phyloP scores from a whole-genome alignment of 2,329 filamentous ascomycete species.

The Paecilomyces fulvus region DNA sequence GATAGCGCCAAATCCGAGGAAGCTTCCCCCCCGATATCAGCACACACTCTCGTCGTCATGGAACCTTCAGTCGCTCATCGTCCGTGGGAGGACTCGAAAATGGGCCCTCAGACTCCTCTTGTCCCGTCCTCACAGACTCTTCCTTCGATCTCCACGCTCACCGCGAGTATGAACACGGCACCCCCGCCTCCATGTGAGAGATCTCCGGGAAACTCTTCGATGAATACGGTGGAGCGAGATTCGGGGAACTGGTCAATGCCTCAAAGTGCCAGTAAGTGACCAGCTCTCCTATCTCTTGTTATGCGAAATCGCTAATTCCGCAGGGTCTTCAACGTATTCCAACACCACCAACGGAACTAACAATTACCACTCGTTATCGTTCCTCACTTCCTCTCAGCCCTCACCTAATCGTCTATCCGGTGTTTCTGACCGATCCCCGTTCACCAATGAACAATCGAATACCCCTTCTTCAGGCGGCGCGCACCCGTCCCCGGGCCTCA shows the following conservation, averaged over 20 bases:
- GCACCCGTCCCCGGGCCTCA: conserved; percentile 31
- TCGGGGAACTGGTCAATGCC: conserved; percentile 54
- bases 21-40: background rate
- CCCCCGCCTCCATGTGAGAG: conserved; percentile 27
- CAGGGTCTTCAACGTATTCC: conserved; percentile 43
- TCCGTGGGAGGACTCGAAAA: conserved; percentile 34
- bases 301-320: conserved; percentile 13
- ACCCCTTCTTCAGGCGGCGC: conserved; percentile 29
- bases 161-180: conserved; percentile 32
- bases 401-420: conserved; percentile 35
- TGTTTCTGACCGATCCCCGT: conserved; percentile 34
- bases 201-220: conserved; percentile 32
- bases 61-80: conserved; percentile 34
- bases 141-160: conserved; percentile 40
- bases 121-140: conserved; percentile 33
- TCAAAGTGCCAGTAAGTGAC: conserved; percentile 46
- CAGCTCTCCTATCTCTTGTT: conserved; percentile 8
- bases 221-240: conserved; percentile 44
- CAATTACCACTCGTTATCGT: conserved; percentile 36
- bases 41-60: conserved; percentile 19
- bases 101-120: conserved; percentile 26
- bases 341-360: conserved; percentile 36
- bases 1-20: background rate
- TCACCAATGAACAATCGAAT: conserved; percentile 30
- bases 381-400: conserved; percentile 37